These are phyloP conservation scores for Epithele typhae DNA, from an alignment of 768 basidiomycete genomes.

Conservation along the genomic window DNA sequence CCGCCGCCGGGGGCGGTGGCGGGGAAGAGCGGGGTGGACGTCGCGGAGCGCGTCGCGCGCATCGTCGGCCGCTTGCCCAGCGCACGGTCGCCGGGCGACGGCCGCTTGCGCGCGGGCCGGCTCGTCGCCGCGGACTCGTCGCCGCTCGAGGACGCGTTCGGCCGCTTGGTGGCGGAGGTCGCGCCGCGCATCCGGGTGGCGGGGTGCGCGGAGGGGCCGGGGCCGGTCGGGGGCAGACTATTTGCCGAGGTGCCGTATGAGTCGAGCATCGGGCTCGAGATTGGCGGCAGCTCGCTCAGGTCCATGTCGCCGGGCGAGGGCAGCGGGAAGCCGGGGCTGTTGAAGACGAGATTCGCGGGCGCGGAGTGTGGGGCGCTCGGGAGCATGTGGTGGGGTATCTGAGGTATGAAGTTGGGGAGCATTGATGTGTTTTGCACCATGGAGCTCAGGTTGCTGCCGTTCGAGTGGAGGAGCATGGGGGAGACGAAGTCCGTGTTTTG, in stretches of 20 bases:
- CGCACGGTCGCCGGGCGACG: constrained; percentile 42
- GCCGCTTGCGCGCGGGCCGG: constrained; percentile 48
- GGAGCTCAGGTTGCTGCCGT: constrained; percentile 16
- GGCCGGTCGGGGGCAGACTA: constrained; percentile 12
- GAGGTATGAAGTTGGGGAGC: constrained; percentile 22
- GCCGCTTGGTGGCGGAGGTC: constrained; percentile 41
- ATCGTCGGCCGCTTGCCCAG: constrained; percentile 19
- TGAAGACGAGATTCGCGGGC: constrained; percentile 72
- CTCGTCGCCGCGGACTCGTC: constrained; percentile 37
- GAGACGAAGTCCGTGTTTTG: constrained; percentile 56
- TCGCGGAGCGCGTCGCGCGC: constrained; percentile 45
- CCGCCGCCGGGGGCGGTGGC: constrained; percentile 30
- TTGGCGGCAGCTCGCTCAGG: constrained; percentile 65
- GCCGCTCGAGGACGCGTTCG: constrained; percentile 48
- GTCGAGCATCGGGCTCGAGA: constrained; percentile 80
- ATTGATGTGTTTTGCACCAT: constrained; percentile 16
- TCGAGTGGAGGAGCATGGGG: constrained; percentile 52
- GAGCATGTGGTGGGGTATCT: constrained; percentile 23
- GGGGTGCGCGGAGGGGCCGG: constrained; percentile 1
- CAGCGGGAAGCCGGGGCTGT: constrained; percentile 29
- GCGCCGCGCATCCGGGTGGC: constrained; percentile 11
- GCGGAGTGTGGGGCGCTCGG: constrained; percentile 46
- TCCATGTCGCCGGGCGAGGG: constrained; percentile 51
- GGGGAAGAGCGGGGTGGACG: constrained; percentile 51
- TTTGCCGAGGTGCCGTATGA: constrained; percentile 37